These are phyloP conservation scores for Isatis tinctoria DNA, from an alignment of 345 rosid genomes.

Conservation along the genomic window DNA sequence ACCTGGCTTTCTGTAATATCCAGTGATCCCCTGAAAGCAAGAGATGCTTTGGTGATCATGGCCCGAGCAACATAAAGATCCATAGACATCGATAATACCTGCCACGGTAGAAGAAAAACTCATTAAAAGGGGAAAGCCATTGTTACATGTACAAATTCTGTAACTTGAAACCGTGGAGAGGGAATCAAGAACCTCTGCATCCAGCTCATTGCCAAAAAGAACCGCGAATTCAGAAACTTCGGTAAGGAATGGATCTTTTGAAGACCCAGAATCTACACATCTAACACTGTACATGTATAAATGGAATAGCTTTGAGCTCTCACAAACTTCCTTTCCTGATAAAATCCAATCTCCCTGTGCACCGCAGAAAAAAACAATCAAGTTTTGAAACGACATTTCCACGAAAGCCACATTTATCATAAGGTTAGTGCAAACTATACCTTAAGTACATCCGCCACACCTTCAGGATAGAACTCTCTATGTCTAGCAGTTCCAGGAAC, in stretches of 20 bases:
- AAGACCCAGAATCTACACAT: constrained; percentile 59
- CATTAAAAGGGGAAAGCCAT: neutral
- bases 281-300: constrained; percentile 72
- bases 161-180: neutral
- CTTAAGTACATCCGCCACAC: constrained; percentile 87
- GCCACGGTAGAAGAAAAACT: neutral
- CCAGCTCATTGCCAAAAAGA: constrained; percentile 98
- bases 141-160: neutral
- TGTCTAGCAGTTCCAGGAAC: constrained; percentile 99
- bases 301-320: constrained; percentile 48
- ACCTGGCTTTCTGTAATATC: constrained; percentile 83
- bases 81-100: constrained; percentile 99
- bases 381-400: neutral
- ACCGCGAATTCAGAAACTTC: constrained; percentile 89
- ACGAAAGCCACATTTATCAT: neutral
- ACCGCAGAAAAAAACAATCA: constrained; percentile 3
- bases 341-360: constrained; percentile 97
- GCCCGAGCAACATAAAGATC: constrained; percentile 99
- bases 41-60: constrained; percentile 95
- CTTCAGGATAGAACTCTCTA: constrained; percentile 99
- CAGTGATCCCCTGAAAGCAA: constrained; percentile 72
- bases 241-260: constrained; percentile 83
- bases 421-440: constrained; percentile 23
- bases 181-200: constrained; percentile 84
- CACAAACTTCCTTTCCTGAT: constrained; percentile 57